Conservation (phyloP, 2,329 filamentous ascomycete species). For the Periconia digitata region DNA sequence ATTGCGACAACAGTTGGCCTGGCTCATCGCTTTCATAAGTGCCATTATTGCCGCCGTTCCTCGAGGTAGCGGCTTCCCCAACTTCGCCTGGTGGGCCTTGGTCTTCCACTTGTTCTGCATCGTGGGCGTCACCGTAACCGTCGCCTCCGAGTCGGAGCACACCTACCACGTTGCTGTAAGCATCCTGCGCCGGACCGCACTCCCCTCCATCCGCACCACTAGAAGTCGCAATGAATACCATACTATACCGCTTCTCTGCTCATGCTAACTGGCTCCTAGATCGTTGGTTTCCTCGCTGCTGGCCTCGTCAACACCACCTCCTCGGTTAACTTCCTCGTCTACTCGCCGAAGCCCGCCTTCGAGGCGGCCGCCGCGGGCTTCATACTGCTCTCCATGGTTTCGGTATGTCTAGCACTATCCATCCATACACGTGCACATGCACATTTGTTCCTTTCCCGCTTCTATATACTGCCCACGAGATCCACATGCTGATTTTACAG, state of each 20-base stretch:
- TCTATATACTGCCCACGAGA: too few relatives aligned
- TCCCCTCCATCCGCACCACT: too few relatives aligned
- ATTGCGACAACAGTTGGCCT: constrained; percentile 70
- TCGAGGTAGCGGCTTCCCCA: constrained; percentile 64
- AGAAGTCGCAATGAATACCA: too few relatives aligned
- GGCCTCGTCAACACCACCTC: constrained; percentile 85
- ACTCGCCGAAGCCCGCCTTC: constrained; percentile 69
- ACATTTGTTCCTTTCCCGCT: too few relatives aligned
- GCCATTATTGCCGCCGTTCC: constrained; percentile 71
- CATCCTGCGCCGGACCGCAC: too few relatives aligned
- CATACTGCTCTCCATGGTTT: constrained; percentile 89
- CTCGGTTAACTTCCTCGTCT: constrained; percentile 83
- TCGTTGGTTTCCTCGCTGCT: constrained; percentile 82
- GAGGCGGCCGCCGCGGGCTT: constrained; percentile 91
- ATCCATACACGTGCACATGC: constrained; percentile 2
- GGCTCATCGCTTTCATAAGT: constrained; percentile 88
- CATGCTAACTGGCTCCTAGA: constrained; percentile 45
- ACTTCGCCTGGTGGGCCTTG: constrained; percentile 90
- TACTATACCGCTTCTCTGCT: neutral
- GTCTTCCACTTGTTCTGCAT: constrained; percentile 86
- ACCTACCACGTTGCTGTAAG: constrained; percentile 85
- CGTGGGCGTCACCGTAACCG: constrained; percentile 74
- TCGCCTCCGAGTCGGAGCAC: constrained; percentile 80
- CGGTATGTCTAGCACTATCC: constrained; percentile 59
- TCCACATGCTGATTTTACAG: constrained; percentile 49